Base-by-base conservation (phyloP, 2,329 filamentous ascomycete genomes). In the Phoma sp. region DNA sequence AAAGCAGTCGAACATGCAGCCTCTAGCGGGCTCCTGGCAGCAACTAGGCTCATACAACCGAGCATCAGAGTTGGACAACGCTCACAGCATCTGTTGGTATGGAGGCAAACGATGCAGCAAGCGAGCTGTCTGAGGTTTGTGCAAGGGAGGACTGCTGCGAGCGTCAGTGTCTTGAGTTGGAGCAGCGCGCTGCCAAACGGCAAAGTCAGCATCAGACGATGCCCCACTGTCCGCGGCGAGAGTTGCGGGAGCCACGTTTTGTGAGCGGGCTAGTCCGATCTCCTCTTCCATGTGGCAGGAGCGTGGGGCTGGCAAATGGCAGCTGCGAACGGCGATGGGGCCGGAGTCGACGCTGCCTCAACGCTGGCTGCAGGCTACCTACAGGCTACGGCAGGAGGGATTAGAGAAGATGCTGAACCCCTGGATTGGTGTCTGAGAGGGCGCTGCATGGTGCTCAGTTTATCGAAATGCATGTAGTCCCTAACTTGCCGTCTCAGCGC, bases 401-500 rank as follows among this genome's bases (percentile, higher is more conserved):
- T n/a, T 18, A 49, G 40, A 35, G 41, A 41, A 41, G 24, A 36
- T 42, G 37, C 18, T 42, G 39, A 44, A 27, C 50, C 49, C 46
- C 53, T 47, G 46, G 35, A 35, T 25, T 30, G 33, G 27, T 55
- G 55, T 61, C 57, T 56, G 54, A 53, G 48, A 60, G 43, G 56
- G 50, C 54, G 51, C 55, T 60, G 61, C 57, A 63, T 58, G 48
- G 46, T 36, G 60, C 55, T 57, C 47, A 52, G 52, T 53, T 41
- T 57, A 55, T 59, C 50, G 56, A 54, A 40, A 50, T 60, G 56
- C 51, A 57, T 50, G 37, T 18, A 38, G 51, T 60, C 57, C 52
- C 57, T 55, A 47, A 41, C 52, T 57, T 55, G 59, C 39, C 46
- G 60, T 64, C 59, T 60, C 58, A 61, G 53, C 14, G 43, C 40